Evolutionary conservation across 495 filamentous ascomycete species (phyloP), one percentile per base, ranked within the genome.

Genomic region (Lichenothelia convexa): DNA sequence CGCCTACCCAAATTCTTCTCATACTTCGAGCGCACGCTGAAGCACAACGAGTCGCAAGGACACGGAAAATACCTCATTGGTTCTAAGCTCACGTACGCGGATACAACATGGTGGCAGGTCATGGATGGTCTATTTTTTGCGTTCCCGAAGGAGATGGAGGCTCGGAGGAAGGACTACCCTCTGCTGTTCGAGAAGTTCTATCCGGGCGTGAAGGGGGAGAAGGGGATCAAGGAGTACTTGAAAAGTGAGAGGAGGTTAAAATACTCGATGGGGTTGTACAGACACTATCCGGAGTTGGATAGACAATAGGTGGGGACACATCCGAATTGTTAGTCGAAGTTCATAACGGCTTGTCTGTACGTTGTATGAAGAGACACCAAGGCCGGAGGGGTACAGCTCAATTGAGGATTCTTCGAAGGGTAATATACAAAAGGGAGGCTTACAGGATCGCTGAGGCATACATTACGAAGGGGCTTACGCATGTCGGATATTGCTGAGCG

Each of bases 101-200:
- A 81, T 56, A 54, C 73, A 35, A 71, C 75, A n/a, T 47, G 80
- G 0, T 81, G 68, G 49, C 75, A 79, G 47, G 68, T 73, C 34
- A 22, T 66, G 18, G 57, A 64, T 50, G 63, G 58, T 11, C 44
- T 64, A n/a, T 56, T 52, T 21, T 76, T 62, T 56, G 67, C 70
- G 40, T 80, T 80, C 40, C 75, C 73, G 18, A 73, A 69, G 44
- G 70, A 71, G 36, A 50, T 71, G 54, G 45, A 58, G 27, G 56
- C 61, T 7, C 63, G 65, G 30, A 60, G 68, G 42, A 43, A 46
- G 33, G 52, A 57, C 22, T 68, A 61, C 40, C 47, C 54, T 11
- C 40, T 49, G 26, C 54, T 78, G 17, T 72, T 74, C 51, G 58
- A 43, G n/a, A 51, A 34, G 18, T 60, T 72, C 35, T 70, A 71